Percentiles rank a stretch among this genome's conserved stretches.
phyloP scores from a whole-genome alignment of 2,329 filamentous ascomycete species.

The Fusarium sp. region DNA sequence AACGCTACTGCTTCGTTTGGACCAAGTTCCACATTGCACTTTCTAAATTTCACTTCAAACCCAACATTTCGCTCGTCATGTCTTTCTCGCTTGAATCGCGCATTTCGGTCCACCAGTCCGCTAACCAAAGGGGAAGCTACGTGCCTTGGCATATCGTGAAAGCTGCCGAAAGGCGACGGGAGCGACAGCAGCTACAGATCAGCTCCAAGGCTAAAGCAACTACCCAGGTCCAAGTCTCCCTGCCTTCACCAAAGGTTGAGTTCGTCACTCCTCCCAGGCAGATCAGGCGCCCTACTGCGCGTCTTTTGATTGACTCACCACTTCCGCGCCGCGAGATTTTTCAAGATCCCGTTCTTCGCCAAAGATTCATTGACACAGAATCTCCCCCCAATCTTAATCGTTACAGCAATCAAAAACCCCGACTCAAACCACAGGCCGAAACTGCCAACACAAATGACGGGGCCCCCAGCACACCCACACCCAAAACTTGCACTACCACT shows the following conservation, averaged over 20 bases:
- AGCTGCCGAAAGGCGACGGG: slow-evolving; percentile 13
- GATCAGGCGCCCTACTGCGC: slow-evolving; percentile 15
- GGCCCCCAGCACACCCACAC: not conserved
- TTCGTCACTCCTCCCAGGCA: slow-evolving; percentile 20
- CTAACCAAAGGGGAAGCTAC: slow-evolving; percentile 16
- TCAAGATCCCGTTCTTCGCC: slow-evolving; percentile 6
- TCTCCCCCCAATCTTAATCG: not conserved
- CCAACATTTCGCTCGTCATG: slow-evolving; percentile 1
- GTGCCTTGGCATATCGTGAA: slow-evolving; percentile 11
- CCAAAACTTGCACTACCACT: not conserved
- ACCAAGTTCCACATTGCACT: not conserved
- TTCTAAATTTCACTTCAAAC: slow-evolving; percentile 1
- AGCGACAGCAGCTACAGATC: slow-evolving; percentile 11
- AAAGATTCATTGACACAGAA: slow-evolving; percentile 11
- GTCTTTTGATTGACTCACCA: slow-evolving; percentile 26
- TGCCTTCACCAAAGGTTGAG: not conserved
- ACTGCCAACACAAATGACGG: not conserved
- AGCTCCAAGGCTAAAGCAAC: not conserved
- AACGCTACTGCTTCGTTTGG: slow-evolving; percentile 3
- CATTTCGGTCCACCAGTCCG: slow-evolving; percentile 4
- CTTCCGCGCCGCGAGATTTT: slow-evolving; percentile 14
- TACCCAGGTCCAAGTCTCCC: not conserved
- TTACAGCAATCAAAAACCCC: not conserved
- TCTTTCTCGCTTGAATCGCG: slow-evolving; percentile 15
- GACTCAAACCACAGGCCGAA: not conserved